Evolutionary conservation across 2,329 filamentous ascomycete genomes (phyloP).

Genomic region (Fusarium ambrosium): DNA sequence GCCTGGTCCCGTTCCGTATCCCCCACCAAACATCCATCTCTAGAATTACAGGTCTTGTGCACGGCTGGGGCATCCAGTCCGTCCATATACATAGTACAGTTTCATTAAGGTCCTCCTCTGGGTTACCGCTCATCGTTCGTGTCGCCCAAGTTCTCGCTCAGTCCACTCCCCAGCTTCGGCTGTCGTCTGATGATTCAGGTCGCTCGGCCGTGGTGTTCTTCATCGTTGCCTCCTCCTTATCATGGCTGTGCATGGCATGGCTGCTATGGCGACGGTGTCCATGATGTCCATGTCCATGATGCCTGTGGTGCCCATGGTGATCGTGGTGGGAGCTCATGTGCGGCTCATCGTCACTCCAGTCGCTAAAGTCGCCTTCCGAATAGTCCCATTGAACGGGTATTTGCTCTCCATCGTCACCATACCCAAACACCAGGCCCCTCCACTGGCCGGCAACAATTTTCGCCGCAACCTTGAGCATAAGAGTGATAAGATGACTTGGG

Average conservation of each 20-base stretch:
- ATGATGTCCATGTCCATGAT: conserved; percentile 28
- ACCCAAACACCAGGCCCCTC: conserved; percentile 71
- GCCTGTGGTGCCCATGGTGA: conserved; percentile 21
- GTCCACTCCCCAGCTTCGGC: conserved; percentile 45
- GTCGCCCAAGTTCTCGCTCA: conserved; percentile 12
- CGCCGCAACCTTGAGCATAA: conserved; percentile 86
- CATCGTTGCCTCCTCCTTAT: not conserved
- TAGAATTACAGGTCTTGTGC: conserved; percentile 12
- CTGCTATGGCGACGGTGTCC: conserved; percentile 1
- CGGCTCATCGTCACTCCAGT: conserved; percentile 68
- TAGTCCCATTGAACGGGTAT: conserved; percentile 74
- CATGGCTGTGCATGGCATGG: conserved; percentile 1
- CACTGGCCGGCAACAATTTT: conserved; percentile 76
- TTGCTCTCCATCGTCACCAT: conserved; percentile 65
- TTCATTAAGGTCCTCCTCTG: not conserved
- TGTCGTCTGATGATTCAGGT: conserved; percentile 41
- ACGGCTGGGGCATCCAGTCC: not conserved
- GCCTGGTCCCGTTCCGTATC: conserved; percentile 20
- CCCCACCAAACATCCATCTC: conserved; percentile 24
- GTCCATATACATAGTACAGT: conserved; percentile 5
- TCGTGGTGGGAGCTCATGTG: conserved; percentile 29
- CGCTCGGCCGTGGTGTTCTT: conserved; percentile 23
- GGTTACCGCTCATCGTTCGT: conserved; percentile 7
- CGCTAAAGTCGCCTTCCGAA: conserved; percentile 68
- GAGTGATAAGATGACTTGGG: conserved; percentile 80